Conservation (phyloP, 805 yeast genomes). For the Danielia reshetovae region DNA sequence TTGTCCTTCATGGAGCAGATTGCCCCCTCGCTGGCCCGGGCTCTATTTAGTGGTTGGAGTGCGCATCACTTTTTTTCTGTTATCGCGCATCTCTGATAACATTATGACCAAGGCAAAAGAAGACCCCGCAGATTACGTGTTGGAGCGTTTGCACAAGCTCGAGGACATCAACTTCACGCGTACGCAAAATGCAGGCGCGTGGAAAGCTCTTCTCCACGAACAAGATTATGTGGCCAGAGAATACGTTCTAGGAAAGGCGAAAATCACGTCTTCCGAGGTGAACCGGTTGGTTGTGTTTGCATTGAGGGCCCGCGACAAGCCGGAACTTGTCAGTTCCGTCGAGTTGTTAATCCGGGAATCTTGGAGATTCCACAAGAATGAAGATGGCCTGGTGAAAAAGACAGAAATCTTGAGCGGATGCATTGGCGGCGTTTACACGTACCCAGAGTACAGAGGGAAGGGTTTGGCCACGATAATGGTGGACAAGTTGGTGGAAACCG, state of each 20-base stretch:
- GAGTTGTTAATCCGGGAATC: conserved; percentile 33
- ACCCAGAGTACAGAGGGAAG: conserved; percentile 31
- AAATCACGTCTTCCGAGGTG: conserved; percentile 15
- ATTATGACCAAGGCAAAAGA: conserved; percentile 1
- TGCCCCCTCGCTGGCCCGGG: conserved; percentile 1
- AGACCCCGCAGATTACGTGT: conserved; percentile 10
- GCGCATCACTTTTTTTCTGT: too few relatives aligned
- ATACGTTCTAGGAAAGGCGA: conserved; percentile 22
- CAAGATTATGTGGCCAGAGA: conserved; percentile 37
- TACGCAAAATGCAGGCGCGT: conserved; percentile 28
- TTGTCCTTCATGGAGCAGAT: neutral
- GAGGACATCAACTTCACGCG: conserved; percentile 30
- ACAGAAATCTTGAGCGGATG: conserved; percentile 28
- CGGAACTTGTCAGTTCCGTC: conserved; percentile 28
- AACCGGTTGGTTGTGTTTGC: conserved; percentile 23
- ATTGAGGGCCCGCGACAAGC: conserved; percentile 17
- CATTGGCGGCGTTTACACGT: conserved; percentile 41
- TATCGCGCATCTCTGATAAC: neutral
- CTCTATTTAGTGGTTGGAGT: too few relatives aligned
- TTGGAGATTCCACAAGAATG: conserved; percentile 19
- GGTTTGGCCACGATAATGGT: conserved; percentile 40
- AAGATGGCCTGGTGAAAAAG: conserved; percentile 14
- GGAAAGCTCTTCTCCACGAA: conserved; percentile 33
- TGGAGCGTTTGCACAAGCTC: conserved; percentile 19
- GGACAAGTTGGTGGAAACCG: conserved; percentile 28